Base-by-base conservation (phyloP, 2,329 filamentous ascomycete genomes). In the Ophiostoma montium region DNA sequence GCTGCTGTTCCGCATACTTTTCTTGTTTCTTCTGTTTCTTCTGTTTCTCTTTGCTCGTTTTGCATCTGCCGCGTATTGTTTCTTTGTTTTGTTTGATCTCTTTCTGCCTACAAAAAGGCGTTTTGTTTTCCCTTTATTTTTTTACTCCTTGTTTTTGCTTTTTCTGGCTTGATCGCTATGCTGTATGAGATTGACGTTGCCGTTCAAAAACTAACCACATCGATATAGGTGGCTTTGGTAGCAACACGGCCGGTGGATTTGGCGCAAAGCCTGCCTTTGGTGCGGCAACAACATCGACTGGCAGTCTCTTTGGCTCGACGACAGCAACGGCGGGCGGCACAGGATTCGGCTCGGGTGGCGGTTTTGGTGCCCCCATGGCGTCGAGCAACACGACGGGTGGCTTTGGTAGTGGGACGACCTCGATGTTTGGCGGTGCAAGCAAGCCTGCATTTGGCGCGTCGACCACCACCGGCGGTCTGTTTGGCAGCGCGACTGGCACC, bases 251-350 rank as follows among this genome's bases (percentile, higher is more conserved):
- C 33, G 60, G 60, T 46, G 63, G 35, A 56, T 65, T 59, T 35
- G 57, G 57, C 15, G 50, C 58, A 33, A 71, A 79, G 60, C 70
- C 76, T 36, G 67, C 73, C 11, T 78, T 78, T 57, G 75, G 76
- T 43, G 61, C 69, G n/a, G 57, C 64, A 12, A 57, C 64, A 9
- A 61, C 62, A 31, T 64, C 67, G 15, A 63, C 60, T 30, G 66
- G 67, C n/a, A 65, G 70, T 35, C 61, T 75, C 12, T 75, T 76
- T 47, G 71, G 62, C 32, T 57, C 66, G 11, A 64, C 61, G 21
- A 64, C 63, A 38, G 64, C 64, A 42, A 67, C 64, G 15, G 62
- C 62, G 12, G 58, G 62, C 13, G 58, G 62, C n/a, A 59, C 62
- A 8, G 60, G 62, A 9, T 63, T 63, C 44, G 63, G 64, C 6